Evolutionary conservation across 305 asterid species (phyloP).

Genomic region (Lippia alba): DNA sequence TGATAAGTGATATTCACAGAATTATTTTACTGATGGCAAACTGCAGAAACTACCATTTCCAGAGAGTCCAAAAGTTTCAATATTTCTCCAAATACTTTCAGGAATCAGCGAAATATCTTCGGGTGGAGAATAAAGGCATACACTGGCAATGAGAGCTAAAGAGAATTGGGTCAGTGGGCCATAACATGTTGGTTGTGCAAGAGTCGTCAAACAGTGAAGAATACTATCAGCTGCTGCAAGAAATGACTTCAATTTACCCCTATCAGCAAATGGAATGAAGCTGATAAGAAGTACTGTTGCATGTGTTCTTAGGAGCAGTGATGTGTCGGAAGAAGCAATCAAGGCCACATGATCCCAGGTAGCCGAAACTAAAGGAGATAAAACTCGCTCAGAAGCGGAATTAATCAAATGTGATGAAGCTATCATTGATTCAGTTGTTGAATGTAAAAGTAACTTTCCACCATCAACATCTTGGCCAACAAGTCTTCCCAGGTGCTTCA

Average conservation of each 20-base stretch:
- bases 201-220: slow-evolving; percentile 74
- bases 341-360: slow-evolving; percentile 88
- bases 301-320: slow-evolving; percentile 71
- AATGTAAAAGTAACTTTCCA: slow-evolving; percentile 49
- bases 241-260: slow-evolving; percentile 76
- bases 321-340: slow-evolving; percentile 80
- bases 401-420: slow-evolving; percentile 43
- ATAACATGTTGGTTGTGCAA: slow-evolving; percentile 65
- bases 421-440: slow-evolving; percentile 42
- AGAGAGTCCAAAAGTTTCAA: slow-evolving; percentile 75
- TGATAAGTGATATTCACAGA: neutral
- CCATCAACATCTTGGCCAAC: slow-evolving; percentile 65
- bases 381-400: slow-evolving; percentile 56
- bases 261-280: slow-evolving; percentile 74
- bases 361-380: slow-evolving; percentile 65
- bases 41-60: slow-evolving; percentile 58
- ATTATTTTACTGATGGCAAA: slow-evolving; percentile 27
- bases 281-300: slow-evolving; percentile 77
- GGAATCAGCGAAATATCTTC: slow-evolving; percentile 90
- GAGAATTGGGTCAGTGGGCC: slow-evolving; percentile 81
- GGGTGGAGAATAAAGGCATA: slow-evolving; percentile 78
- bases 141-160: slow-evolving; percentile 77
- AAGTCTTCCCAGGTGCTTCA: slow-evolving; percentile 82
- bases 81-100: slow-evolving; percentile 81
- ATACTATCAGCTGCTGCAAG: slow-evolving; percentile 83